phyloP scores from a whole-genome alignment of 2,329 filamentous ascomycete species.

The Cadophora sp. region DNA sequence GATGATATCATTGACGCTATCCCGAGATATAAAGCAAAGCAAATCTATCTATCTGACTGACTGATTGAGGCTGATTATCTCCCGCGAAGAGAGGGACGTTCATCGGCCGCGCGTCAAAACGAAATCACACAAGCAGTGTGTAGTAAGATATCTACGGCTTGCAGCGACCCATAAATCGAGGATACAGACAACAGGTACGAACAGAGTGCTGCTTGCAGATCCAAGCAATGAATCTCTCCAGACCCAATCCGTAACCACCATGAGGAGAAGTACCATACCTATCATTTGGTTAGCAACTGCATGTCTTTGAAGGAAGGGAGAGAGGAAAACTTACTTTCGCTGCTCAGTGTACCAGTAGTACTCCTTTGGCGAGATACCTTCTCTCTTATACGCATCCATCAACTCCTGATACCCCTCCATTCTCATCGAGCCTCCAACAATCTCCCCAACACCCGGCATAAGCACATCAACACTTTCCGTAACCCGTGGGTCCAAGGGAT shows the following conservation, averaged over 20 bases:
- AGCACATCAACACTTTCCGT: slow-evolving; percentile 89
- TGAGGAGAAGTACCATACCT: slow-evolving; percentile 92
- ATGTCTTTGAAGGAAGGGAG: background rate
- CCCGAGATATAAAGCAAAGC: background rate
- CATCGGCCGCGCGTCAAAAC: too few species aligned
- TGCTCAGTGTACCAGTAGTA: slow-evolving; percentile 99
- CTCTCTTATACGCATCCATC: slow-evolving; percentile 84
- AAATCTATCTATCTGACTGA: slow-evolving; percentile 12
- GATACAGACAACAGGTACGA: slow-evolving; percentile 75
- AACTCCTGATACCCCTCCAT: slow-evolving; percentile 91
- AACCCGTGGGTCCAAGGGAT: slow-evolving; percentile 76
- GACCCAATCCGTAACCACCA: slow-evolving; percentile 81
- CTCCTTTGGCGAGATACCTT: slow-evolving; percentile 81
- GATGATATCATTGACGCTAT: slow-evolving; percentile 12
- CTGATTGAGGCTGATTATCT: background rate
- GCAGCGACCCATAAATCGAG: slow-evolving; percentile 81
- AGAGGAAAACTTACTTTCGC: slow-evolving; percentile 74
- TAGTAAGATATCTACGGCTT: slow-evolving; percentile 62
- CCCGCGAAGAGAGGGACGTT: background rate
- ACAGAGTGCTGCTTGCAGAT: slow-evolving; percentile 69
- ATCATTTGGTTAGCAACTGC: slow-evolving; percentile 12
- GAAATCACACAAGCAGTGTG: background rate
- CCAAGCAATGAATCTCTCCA: slow-evolving; percentile 78
- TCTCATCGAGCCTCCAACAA: slow-evolving; percentile 96
- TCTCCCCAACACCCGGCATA: slow-evolving; percentile 96